Base-by-base conservation (phyloP, 2,329 filamentous ascomycete genomes). In the Aureobasidium lini region DNA sequence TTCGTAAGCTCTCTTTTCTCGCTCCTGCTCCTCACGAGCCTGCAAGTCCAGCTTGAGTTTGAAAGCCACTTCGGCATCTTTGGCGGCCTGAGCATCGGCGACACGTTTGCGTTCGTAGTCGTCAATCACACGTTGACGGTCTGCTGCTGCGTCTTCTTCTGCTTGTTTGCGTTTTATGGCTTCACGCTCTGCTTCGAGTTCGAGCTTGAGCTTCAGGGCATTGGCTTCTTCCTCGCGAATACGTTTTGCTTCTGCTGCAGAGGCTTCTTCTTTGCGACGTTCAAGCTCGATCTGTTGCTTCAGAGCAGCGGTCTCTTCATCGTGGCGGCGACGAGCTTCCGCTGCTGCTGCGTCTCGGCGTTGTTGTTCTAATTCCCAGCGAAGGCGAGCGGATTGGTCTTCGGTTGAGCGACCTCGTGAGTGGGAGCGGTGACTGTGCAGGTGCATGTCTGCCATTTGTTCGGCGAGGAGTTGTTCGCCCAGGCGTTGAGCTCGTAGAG, bases 211-310 rank as follows among this genome's bases (percentile, higher is more conserved):
- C 9, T 58, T 42, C 3, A 58, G 67, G 57, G 71, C 68, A 16
- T 75, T 67, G 57, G 76, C 70, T 53, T 72, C 67, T 13, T 73
- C 64, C 13, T 75, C 64, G 47, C 71, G 70, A 50, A 75, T 71
- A 40, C 64, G 62, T 34, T 71, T 68, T 18, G 70, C 66, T 7
- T 50, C 46, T 11, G 47, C 46, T 3, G 37, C 37, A 4, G 23
- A n/a, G 36, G 44, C 44, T 49, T 59, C 57, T 32, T 42, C 37
- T 18, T 48, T 34, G 31, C 42, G 40, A n/a, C 71, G 68, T 10
- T 71, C 69, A 10, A 69, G 62, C 61, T 71, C 64, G 64, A 68
- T 47, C 67, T 62, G 42, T 66, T 62, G 62, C 40, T 67, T 59
- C 37, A 48, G 34, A 6, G 54, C 54, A 4, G 40, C 52, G 8